A percentile compares a stretch with the other conserved stretches of the same genome.
Evolutionary conservation across 2,329 filamentous ascomycete genomes (phyloP).

Genomic region (Aspergillus hiratsukae): DNA sequence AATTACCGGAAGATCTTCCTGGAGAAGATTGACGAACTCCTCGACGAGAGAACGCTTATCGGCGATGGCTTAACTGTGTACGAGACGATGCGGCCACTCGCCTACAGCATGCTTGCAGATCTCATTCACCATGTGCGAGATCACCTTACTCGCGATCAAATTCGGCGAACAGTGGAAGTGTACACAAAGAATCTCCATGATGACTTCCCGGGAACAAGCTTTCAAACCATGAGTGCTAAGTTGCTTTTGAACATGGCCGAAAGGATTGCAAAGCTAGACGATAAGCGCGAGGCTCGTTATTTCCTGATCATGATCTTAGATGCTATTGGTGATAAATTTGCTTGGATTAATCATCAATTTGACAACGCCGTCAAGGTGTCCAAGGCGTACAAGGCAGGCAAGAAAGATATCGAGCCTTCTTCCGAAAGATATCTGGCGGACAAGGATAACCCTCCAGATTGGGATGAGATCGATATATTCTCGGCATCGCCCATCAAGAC

Average conservation of each 20-base stretch:
- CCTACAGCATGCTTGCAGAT: constrained; percentile 97
- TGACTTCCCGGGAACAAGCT: constrained; percentile 93
- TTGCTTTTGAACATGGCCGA: constrained; percentile 96
- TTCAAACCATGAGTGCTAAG: constrained; percentile 99
- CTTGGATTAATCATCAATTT: constrained; percentile 95
- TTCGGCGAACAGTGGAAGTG: constrained; percentile 90
- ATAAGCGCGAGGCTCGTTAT: constrained; percentile 91
- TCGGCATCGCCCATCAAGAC: constrained; percentile 94
- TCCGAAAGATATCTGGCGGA: constrained; percentile 81
- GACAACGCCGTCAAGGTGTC: constrained; percentile 92
- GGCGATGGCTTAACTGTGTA: constrained; percentile 95
- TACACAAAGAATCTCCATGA: constrained; percentile 96
- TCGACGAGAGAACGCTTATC: constrained; percentile 91
- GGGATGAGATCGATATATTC: constrained; percentile 98
- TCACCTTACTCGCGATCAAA: constrained; percentile 81
- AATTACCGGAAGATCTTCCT: constrained; percentile 96
- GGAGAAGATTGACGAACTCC: constrained; percentile 85
- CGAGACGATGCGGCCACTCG: constrained; percentile 89
- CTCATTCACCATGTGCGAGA: constrained; percentile 96
- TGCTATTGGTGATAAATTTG: constrained; percentile 97
- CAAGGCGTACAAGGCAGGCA: constrained; percentile 74
- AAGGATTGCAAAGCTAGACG: constrained; percentile 87
- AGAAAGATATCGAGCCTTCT: constrained; percentile 60
- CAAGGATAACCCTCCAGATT: constrained; percentile 75
- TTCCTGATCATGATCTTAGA: constrained; percentile 97